Evolutionary conservation across 2,329 filamentous ascomycete species (phyloP), one percentile per base, ranked within the genome.

Genomic region (Tolypocladium nubicola): DNA sequence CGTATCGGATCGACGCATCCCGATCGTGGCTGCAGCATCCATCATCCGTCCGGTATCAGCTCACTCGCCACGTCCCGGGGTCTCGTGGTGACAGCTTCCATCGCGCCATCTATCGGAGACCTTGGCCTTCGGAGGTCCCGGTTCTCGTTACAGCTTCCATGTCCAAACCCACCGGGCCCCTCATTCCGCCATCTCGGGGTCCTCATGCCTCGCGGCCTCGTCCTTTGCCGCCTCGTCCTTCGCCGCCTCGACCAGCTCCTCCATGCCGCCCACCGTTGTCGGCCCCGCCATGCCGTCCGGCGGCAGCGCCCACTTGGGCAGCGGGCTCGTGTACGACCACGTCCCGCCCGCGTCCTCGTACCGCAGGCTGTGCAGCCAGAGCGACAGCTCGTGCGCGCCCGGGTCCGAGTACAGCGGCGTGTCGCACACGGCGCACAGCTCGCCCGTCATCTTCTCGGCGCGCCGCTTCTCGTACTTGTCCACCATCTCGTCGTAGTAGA

Each of bases 401-500:
- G 94, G 94, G 68, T 99, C 94, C 19, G 89, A 95, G 72, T 97
- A 99, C 49, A 99, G 77, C 26, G 90, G 88, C 23, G 94, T 96
- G 58, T 87, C 81, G 71, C 94, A 99, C 39, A 91, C 72, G 7
- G 86, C 79, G 70, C 94, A 99, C 19, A 84, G 75, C 66, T 91
- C 78, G 14, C 94, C 94, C 1, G 92, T 95, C 81, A 97, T 88
- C 70, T 90, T 92, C 77, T 99, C 94, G 1, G 92, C 93, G 65
- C 93, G 92, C 65, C 86, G 84, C 73, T 92, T 90, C 68, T 96
- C 85, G 71, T 97, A 97, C 57, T 87, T 81, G 63, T 92, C 88
- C 41, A 97, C 87, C 84, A 97, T 92, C 65, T 94, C 90, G 67
- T 97, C 90, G 68, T 97, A 89, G 73, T 97, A 97, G 1, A 90